Conservation (phyloP, 257 asterid genomes). For the Mitragyna speciosa region DNA sequence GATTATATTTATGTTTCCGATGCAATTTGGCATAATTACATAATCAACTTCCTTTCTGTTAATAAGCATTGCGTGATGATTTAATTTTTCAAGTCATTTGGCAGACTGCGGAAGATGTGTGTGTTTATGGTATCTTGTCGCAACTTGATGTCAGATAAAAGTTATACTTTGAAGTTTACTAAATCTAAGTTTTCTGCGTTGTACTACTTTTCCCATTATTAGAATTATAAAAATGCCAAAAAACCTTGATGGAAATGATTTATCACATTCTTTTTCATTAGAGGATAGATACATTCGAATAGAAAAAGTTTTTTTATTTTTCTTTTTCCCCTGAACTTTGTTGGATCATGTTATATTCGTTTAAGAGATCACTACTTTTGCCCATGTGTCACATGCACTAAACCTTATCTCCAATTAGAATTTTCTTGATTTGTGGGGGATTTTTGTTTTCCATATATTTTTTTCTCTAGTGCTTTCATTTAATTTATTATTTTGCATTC, state of each 20-base stretch:
- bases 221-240: background rate
- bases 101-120: background rate
- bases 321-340: background rate
- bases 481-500: conserved; percentile 3
- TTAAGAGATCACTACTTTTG: no score
- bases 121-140: background rate
- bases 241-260: background rate
- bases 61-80: background rate
- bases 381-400: background rate
- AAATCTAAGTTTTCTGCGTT: background rate
- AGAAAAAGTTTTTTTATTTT: background rate
- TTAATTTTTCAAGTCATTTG: background rate
- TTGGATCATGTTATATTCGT: no score
- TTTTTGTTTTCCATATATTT: background rate
- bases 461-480: background rate
- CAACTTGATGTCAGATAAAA: background rate
- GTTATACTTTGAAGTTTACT: background rate
- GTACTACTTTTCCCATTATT: background rate
- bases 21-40: background rate
- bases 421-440: background rate
- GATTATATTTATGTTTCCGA: background rate
- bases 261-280: background rate
- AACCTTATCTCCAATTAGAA: no score
- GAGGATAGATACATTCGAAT: no score
- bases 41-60: background rate